Evolutionary conservation across 2,329 filamentous ascomycete genomes (phyloP), one percentile per base, ranked within the genome.

Genomic region (Trichoderma endophyticum): DNA sequence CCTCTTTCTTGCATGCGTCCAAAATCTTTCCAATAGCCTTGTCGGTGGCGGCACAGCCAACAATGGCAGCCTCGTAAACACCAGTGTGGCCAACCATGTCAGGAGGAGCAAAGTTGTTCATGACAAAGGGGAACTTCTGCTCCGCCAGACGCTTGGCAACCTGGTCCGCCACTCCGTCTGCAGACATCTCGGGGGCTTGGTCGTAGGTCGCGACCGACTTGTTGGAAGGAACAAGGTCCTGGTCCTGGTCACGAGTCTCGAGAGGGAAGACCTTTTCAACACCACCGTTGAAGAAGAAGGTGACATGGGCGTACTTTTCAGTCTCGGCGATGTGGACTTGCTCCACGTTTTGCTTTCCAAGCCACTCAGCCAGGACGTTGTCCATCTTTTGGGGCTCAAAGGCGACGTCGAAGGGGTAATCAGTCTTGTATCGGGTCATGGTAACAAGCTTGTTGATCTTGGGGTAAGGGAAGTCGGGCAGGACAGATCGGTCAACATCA

Each of bases 71-170:
- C 78, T 98, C 92, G 84, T 98, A 98, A 73, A 97, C 94, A 80
- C 96, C 96, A 12, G 96, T 99, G 86, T 99, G 96, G 77, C 96
- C 96, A 75, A 99, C 96, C 96, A 99, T 99, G 85, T 99, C 96
- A 21, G 96, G 96, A 56, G 96, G 96, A 56, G 96, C 96, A 84
- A 99, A 98, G 90, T 99, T 99, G 91, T 98, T 98, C 96, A 99
- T 99, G 83, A 99, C 87, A 80, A 99, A 98, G 80, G 96, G 94
- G 84, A 95, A 98, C 80, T 93, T 90, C 79, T 92, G 90, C 82
- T 97, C 93, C 30, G 83, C 89, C 76, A 99, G 91, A 72, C 95
- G 91, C 87, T 98, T 96, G 82, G 86, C 89, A 73, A 97, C 92
- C 86, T 97, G 95, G 79, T 97, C 88, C 64, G 93, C 96, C 15